These are phyloP conservation scores for Nicotiana paniculata DNA, from an alignment of 257 asterid genomes.

Conservation along the genomic window DNA sequence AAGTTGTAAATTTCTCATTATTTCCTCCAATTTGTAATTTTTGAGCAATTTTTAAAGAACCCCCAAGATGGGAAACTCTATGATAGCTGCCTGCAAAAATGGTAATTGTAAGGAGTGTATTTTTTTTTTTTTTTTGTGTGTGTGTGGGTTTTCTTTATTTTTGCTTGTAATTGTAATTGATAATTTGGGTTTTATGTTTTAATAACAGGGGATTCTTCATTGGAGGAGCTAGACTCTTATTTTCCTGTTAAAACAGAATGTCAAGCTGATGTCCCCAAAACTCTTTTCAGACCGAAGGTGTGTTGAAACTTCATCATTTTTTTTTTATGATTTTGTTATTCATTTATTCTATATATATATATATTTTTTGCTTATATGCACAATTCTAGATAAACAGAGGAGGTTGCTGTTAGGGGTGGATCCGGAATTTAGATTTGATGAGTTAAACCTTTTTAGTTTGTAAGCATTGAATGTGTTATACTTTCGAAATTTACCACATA, in stretches of 20 bases:
- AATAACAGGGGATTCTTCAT: conserved; percentile 19
- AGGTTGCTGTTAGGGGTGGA: background rate
- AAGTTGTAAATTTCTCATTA: background rate
- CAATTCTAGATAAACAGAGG: background rate
- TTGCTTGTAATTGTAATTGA: background rate
- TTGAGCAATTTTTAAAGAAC: background rate
- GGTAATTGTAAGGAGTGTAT: background rate
- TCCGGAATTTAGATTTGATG: too few relatives aligned
- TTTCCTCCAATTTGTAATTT: background rate
- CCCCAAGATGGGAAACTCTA: background rate
- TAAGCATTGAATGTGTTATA: too few relatives aligned
- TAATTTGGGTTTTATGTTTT: conserved; percentile 3
- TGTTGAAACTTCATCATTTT: conserved; percentile 14
- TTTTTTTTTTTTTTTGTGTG: background rate
- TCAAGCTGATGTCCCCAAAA: conserved; percentile 68
- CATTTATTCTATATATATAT: background rate
- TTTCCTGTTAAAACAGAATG: conserved; percentile 79
- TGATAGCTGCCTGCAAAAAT: background rate
- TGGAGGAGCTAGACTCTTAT: conserved; percentile 71
- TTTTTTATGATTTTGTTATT: background rate
- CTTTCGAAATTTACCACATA: too few relatives aligned
- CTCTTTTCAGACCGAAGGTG: conserved; percentile 81
- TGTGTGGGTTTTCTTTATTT: background rate
- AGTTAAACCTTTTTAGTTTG: too few relatives aligned
- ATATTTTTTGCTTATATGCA: background rate